phyloP scores from a whole-genome alignment of 495 filamentous ascomycete species.

The Aspergillus nidulans region DNA sequence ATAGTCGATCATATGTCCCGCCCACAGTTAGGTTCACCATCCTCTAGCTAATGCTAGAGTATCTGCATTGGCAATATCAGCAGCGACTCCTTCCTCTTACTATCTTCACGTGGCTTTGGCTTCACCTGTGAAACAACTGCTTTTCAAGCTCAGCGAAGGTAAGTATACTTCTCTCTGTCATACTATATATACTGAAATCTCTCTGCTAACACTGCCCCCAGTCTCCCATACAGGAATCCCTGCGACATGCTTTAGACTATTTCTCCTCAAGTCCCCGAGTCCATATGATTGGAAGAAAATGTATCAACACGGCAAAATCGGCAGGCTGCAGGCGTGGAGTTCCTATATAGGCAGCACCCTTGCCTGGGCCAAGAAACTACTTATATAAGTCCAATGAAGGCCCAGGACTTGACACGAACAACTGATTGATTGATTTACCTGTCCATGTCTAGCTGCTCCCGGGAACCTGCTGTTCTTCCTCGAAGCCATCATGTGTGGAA shows the following conservation, averaged over 20 bases:
- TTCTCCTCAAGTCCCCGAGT: background rate
- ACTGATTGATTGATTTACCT: background rate
- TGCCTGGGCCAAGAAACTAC: background rate
- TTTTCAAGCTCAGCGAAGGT: too few species aligned
- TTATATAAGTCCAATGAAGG: background rate
- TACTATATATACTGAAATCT: too few species aligned
- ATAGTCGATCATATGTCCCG: too few species aligned
- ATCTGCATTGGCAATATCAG: too few species aligned
- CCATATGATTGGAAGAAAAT: background rate
- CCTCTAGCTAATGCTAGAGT: too few species aligned
- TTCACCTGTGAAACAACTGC: too few species aligned
- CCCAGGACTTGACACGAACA: background rate
- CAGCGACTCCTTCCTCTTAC: too few species aligned
- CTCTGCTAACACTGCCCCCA: background rate
- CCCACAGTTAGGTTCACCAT: too few species aligned
- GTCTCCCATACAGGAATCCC: background rate
- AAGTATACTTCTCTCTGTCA: too few species aligned
- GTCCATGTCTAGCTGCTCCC: background rate
- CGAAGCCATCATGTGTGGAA: constrained; percentile 7
- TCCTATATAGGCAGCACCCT: background rate
- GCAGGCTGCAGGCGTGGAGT: background rate
- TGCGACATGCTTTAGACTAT: background rate
- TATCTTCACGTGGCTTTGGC: too few species aligned
- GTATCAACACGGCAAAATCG: background rate
- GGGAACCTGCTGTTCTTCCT: background rate